Evolutionary conservation across 495 filamentous ascomycete species (phyloP).

Genomic region (Aspergillus asperescens): DNA sequence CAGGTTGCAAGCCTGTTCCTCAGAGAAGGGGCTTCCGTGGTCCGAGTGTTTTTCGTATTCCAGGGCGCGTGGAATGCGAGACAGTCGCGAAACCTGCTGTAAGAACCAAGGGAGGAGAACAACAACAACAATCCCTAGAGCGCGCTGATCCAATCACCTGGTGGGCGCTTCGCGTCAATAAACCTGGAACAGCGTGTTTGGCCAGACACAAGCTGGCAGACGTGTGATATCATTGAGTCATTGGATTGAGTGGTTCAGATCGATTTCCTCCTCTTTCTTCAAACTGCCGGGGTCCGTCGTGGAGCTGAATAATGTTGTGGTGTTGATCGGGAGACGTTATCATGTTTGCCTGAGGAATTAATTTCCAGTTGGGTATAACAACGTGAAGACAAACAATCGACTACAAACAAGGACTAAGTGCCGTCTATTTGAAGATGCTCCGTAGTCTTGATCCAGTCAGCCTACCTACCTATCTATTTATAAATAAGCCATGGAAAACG

Average conservation of each 20-base stretch:
- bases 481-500: not conserved
- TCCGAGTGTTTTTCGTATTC: slow-evolving; percentile 17
- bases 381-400: no score
- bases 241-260: not conserved
- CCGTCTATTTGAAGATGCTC: no score
- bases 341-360: slow-evolving; percentile 9
- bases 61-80: slow-evolving; percentile 23
- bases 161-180: slow-evolving; percentile 21
- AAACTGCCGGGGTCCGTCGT: no score
- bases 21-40: slow-evolving; percentile 11
- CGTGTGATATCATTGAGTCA: slow-evolving; percentile 6
- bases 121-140: not conserved
- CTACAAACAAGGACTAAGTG: no score
- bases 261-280: not conserved
- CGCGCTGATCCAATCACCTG: slow-evolving; percentile 23
- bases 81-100: slow-evolving; percentile 15
- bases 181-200: slow-evolving; percentile 2
- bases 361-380: not conserved
- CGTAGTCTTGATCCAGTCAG: not conserved
- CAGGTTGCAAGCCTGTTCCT: slow-evolving; percentile 7
- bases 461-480: not conserved
- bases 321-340: slow-evolving; percentile 10
- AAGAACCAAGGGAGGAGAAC: slow-evolving; percentile 6
- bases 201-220: not conserved
- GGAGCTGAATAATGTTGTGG: not conserved